Conservation (phyloP, 108 stramenopile species). For the Aurantiochytrium sp. region DNA sequence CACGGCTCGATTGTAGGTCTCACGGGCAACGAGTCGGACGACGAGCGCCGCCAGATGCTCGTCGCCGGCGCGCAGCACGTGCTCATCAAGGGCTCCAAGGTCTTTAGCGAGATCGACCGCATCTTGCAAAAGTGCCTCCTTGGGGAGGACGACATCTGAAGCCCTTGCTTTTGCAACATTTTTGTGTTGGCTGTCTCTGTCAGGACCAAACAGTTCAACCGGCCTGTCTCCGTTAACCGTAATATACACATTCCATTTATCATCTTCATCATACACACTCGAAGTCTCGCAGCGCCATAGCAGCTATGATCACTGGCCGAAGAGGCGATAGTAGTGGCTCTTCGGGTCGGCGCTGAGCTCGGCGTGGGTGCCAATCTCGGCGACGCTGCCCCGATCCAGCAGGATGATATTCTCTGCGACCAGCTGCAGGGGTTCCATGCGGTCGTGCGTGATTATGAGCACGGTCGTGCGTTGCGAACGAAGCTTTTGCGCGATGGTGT, state of each 20-base stretch:
- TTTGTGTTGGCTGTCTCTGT: no score
- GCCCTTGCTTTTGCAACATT: no score
- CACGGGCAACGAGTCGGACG: neutral
- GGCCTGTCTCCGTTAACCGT: no score
- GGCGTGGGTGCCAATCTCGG: slow-evolving; percentile 84
- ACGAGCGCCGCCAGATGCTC: neutral
- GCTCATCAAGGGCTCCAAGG: neutral
- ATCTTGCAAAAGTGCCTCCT: neutral
- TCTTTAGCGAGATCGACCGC: neutral
- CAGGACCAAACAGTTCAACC: no score
- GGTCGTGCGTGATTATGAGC: slow-evolving; percentile 76
- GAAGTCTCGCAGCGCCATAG: no score
- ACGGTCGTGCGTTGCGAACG: slow-evolving; percentile 58
- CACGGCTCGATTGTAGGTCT: neutral
- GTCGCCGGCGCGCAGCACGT: neutral
- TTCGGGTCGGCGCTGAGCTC: slow-evolving; percentile 49
- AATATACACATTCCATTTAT: no score
- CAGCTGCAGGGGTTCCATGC: slow-evolving; percentile 69
- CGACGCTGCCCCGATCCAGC: slow-evolving; percentile 75
- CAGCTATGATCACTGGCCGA: neutral
- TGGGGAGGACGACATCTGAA: neutral
- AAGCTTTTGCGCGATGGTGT: slow-evolving; percentile 63
- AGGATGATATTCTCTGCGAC: slow-evolving; percentile 81
- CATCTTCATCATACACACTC: no score
- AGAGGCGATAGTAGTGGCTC: neutral